Base-by-base conservation (phyloP, 2,329 filamentous ascomycete genomes). In the Ophiostoma sp. region DNA sequence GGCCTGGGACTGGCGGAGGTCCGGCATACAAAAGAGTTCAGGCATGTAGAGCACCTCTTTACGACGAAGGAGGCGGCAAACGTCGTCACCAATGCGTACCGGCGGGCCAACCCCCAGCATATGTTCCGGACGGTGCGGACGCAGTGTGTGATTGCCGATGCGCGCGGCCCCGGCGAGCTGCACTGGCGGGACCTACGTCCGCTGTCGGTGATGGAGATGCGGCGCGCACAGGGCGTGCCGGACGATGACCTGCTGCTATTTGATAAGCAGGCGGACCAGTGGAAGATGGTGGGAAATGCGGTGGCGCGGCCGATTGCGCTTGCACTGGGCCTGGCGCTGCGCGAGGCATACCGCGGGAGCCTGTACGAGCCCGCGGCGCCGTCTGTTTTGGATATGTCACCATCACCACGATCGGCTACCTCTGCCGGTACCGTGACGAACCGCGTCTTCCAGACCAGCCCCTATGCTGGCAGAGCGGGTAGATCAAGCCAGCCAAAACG, bases 241-340 rank as follows among this genome's bases (percentile, higher is more conserved):
- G 89, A 94, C 68, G 72, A 87, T 5, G 91, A 94, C 69, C 83
- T 93, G 0, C 75, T 96, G 0, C 76, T 93, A 0, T 40, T 18
- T 14, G 91, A 91, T 0, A 6, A 6, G 0, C 75, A 82, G 0
- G 9, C 49, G 0, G 78, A 87, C 1, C 88, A 91, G 74, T 87
- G 85, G 78, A 84, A 82, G 67, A 85, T 91, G 27, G 81, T 93
- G 0, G 92, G 92, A 0, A 96, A 96, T 75, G 91, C 88, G 41
- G 91, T 96, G 0, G 85, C 90, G 2, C 80, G 90, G 8, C 84
- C 86, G 38, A 84, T 91, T 0, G 85, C 90, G 0, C 76, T 92
- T 18, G 85, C 86, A 0, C 75, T 93, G 1, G 91, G 91, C 0
- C 74, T 90, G 4, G 79, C 82, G 9, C 78, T 93, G 12, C 80